These are phyloP conservation scores for Podospora fimiseda DNA, from an alignment of 495 filamentous ascomycete species.

Conservation along the genomic window DNA sequence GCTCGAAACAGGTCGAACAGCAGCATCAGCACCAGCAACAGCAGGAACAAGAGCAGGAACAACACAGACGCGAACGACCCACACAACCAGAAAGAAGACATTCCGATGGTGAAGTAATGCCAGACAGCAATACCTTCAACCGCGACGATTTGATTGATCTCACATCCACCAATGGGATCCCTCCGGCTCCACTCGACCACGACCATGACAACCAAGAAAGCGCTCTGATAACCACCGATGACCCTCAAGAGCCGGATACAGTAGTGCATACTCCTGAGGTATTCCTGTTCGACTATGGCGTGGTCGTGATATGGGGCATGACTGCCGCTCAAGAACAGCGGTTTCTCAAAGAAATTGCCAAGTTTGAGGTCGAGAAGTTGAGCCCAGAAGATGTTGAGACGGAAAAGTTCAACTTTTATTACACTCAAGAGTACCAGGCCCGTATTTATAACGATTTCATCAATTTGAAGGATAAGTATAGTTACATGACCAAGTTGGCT, in stretches of 20 bases:
- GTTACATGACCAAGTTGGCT: constrained; percentile 96
- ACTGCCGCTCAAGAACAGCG: constrained; percentile 71
- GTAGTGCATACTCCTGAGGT: constrained; percentile 84
- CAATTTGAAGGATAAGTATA: constrained; percentile 79
- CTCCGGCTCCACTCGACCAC: too few relatives aligned
- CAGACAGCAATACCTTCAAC: constrained; percentile 8
- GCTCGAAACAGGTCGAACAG: constrained; percentile 26
- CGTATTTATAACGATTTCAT: constrained; percentile 99
- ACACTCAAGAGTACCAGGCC: constrained; percentile 92
- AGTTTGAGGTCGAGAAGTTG: constrained; percentile 88
- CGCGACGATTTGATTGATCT: constrained; percentile 26
- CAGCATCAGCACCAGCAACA: constrained; percentile 22
- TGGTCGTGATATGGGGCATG: constrained; percentile 99
- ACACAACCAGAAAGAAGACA: constrained; percentile 55
- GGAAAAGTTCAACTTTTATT: constrained; percentile 99
- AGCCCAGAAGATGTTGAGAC: constrained; percentile 82
- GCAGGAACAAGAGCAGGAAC: too few relatives aligned
- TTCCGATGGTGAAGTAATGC: constrained; percentile 23
- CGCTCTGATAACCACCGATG: constrained; percentile 7
- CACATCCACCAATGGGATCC: constrained; percentile 15
- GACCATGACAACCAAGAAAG: constrained; percentile 15
- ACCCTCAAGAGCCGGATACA: constrained; percentile 57
- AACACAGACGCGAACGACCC: too few relatives aligned
- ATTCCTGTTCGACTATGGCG: constrained; percentile 95
- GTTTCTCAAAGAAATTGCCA: constrained; percentile 90